phyloP scores from a whole-genome alignment of 192 early-diverging fungal genomes.

The Gorgonomyces haynaldii region DNA sequence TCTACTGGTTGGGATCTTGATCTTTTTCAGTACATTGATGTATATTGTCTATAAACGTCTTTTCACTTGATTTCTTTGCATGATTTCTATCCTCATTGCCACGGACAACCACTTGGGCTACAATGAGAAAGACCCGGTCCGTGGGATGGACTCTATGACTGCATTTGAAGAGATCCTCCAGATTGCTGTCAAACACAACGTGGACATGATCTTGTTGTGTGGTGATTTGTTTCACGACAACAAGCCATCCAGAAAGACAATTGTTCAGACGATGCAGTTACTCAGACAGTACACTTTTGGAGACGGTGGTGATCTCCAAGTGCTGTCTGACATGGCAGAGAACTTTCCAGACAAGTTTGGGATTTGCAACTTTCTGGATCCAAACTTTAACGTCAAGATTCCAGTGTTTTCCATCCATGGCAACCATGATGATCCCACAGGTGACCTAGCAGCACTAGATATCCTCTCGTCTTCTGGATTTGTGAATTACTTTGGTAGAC shows the following conservation, averaged over 20 bases:
- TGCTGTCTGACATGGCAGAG: slow-evolving; percentile 61
- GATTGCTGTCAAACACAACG: slow-evolving; percentile 39
- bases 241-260: slow-evolving; percentile 66
- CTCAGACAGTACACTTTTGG: slow-evolving; percentile 48
- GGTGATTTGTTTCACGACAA: slow-evolving; percentile 97
- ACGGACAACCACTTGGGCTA: slow-evolving; percentile 95
- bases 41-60: too few relatives aligned
- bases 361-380: slow-evolving; percentile 77
- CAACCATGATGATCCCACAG: slow-evolving; percentile 92
- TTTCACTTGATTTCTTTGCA: neutral
- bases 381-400: slow-evolving; percentile 70
- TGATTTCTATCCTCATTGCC: slow-evolving; percentile 54
- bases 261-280: slow-evolving; percentile 59
- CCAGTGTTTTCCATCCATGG: slow-evolving; percentile 96
- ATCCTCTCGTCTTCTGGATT: slow-evolving; percentile 63
- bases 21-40: too few relatives aligned
- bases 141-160: slow-evolving; percentile 69
- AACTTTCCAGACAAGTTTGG: slow-evolving; percentile 56
- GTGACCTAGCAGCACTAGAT: slow-evolving; percentile 75
- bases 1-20: too few relatives aligned
- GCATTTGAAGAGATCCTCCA: slow-evolving; percentile 85
- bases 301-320: slow-evolving; percentile 51
- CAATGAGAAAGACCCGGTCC: slow-evolving; percentile 77
- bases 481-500: slow-evolving; percentile 89
- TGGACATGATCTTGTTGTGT: slow-evolving; percentile 85